A percentile compares a stretch with the other conserved stretches of the same genome.
Evolutionary conservation across 1,284 basidiomycete genomes (phyloP).

Genomic region (Inonotus hispidus): DNA sequence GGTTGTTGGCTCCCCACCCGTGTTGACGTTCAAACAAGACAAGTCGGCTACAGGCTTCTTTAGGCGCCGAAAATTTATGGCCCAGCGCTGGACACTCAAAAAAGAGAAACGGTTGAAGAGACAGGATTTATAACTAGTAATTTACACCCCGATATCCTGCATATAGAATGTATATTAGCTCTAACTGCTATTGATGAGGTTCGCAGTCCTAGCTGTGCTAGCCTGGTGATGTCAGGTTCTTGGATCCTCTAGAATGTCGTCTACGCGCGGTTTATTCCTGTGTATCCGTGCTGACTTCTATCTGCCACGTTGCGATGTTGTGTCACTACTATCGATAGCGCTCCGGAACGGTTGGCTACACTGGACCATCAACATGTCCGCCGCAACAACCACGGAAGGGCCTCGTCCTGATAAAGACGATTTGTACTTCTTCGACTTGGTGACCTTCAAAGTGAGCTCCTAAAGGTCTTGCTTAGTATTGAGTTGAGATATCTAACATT

Average conservation of each 20-base stretch:
- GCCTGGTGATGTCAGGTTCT: no score
- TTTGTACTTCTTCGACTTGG: background rate
- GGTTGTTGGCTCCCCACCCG: background rate
- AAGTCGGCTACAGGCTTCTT: no score
- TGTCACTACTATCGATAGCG: no score
- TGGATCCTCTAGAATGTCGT: no score
- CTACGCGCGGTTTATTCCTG: no score
- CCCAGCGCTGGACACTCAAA: background rate
- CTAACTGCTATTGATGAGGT: background rate
- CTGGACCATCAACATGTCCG: no score
- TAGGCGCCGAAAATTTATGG: background rate
- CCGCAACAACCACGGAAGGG: no score
- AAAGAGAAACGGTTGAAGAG: background rate
- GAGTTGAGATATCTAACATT: background rate
- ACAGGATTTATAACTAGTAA: background rate
- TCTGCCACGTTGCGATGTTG: no score
- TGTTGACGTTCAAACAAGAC: no score
- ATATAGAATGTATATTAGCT: background rate
- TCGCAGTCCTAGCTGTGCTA: no score
- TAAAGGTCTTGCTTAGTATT: background rate
- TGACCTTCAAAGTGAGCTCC: background rate
- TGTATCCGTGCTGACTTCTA: no score
- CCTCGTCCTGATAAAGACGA: background rate
- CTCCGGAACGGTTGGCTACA: no score
- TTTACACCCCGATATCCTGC: background rate